These are phyloP conservation scores for Colletotrichum sp. DNA, from an alignment of 2,329 filamentous ascomycete genomes.

Conservation along the genomic window DNA sequence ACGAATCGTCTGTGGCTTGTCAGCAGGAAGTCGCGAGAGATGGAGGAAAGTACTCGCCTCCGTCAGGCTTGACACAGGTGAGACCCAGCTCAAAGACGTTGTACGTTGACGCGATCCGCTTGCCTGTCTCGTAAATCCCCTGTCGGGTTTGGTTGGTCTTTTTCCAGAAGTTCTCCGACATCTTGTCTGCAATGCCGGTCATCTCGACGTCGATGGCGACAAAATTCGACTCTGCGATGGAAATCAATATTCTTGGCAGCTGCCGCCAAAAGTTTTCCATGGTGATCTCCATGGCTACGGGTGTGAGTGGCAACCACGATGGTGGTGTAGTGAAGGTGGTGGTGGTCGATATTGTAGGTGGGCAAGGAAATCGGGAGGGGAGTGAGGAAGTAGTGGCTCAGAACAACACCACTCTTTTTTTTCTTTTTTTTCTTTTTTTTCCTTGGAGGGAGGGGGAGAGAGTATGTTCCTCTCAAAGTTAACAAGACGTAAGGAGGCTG, in stretches of 20 bases:
- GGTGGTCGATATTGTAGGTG: neutral
- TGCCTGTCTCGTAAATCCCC: constrained; percentile 31
- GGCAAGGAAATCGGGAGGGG: neutral
- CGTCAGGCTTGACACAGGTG: constrained; percentile 29
- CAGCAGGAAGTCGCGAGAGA: neutral
- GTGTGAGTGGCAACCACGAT: neutral
- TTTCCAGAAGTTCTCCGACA: neutral
- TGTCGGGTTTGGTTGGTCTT: neutral
- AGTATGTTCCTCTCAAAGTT: neutral
- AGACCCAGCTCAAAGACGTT: constrained; percentile 40
- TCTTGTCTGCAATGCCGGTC: constrained; percentile 17
- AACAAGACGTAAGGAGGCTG: neutral
- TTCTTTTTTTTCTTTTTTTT: too few relatives aligned
- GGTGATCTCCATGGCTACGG: constrained; percentile 21
- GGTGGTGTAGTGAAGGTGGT: neutral
- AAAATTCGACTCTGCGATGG: constrained; percentile 32
- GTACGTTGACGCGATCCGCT: constrained; percentile 31
- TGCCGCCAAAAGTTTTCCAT: constrained; percentile 22
- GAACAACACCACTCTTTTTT: neutral
- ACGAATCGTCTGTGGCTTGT: constrained; percentile 16
- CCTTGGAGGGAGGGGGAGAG: neutral
- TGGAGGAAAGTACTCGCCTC: neutral
- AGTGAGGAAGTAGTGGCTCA: neutral
- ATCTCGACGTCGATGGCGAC: constrained; percentile 43
- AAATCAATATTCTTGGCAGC: constrained; percentile 32